Evolutionary conservation across 2,329 filamentous ascomycete genomes (phyloP).

Genomic region (Colletotrichum echinochloae): DNA sequence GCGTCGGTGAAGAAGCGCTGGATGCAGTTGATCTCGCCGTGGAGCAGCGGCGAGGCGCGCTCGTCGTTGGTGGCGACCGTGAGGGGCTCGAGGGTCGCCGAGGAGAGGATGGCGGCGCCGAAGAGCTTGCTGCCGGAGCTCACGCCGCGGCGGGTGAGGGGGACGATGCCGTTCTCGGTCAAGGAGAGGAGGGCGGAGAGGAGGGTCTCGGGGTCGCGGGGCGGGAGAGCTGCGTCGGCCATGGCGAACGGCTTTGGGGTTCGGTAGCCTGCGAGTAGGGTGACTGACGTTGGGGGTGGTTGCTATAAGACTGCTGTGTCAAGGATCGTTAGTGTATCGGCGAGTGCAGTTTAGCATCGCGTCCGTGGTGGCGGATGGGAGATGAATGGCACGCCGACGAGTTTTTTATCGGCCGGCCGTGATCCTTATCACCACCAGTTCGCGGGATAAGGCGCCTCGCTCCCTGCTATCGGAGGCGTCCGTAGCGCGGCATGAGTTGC

Average conservation of each 20-base stretch:
- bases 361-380: neutral
- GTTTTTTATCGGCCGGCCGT: conserved; percentile 29
- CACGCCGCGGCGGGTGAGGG: conserved; percentile 62
- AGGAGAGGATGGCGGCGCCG: conserved; percentile 65
- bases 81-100: conserved; percentile 54
- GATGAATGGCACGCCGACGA: neutral
- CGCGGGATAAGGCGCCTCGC: conserved; percentile 29
- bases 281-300: neutral
- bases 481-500: conserved; percentile 25
- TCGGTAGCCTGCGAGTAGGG: neutral
- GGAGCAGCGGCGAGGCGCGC: conserved; percentile 64
- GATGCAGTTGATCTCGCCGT: conserved; percentile 72
- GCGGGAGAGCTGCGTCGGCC: conserved; percentile 29
- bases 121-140: conserved; percentile 67
- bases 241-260: conserved; percentile 24
- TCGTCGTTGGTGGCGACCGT: conserved; percentile 69
- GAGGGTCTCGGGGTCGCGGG: conserved; percentile 44
- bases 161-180: conserved; percentile 61
- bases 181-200: conserved; percentile 55
- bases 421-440: conserved; percentile 30
- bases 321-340: neutral
- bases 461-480: conserved; percentile 41
- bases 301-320: neutral
- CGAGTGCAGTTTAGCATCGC: neutral
- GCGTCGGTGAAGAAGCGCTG: conserved; percentile 64